These are phyloP conservation scores for Cordyceps pruinosa DNA, from an alignment of 2,329 filamentous ascomycete species.

Conservation along the genomic window DNA sequence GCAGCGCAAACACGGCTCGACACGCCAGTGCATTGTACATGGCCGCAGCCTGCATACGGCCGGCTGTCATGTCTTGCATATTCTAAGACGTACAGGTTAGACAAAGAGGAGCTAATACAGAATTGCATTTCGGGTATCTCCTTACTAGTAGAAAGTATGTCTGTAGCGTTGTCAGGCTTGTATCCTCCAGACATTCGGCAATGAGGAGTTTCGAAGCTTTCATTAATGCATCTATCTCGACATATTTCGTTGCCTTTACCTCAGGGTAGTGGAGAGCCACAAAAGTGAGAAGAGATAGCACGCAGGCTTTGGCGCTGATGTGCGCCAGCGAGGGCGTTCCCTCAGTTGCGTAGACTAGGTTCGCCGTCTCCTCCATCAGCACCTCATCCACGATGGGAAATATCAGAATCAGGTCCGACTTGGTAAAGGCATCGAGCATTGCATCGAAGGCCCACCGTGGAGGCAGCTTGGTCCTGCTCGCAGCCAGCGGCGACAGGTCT, in stretches of 20 bases:
- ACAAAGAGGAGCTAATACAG: background rate
- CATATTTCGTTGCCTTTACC: slow-evolving; percentile 4
- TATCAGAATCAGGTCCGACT: slow-evolving; percentile 32
- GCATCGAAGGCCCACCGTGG: slow-evolving; percentile 22
- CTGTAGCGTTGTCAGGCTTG: slow-evolving; percentile 37
- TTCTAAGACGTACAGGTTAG: slow-evolving; percentile 21
- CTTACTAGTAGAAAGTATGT: slow-evolving; percentile 42
- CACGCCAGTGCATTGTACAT: slow-evolving; percentile 39
- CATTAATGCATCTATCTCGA: slow-evolving; percentile 36
- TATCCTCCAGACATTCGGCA: slow-evolving; percentile 35
- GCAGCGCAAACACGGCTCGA: slow-evolving; percentile 42
- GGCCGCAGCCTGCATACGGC: slow-evolving; percentile 38
- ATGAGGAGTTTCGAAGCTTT: slow-evolving; percentile 36
- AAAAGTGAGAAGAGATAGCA: slow-evolving; percentile 42
- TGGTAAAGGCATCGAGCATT: slow-evolving; percentile 18
- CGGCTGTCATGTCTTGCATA: slow-evolving; percentile 37
- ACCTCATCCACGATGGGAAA: slow-evolving; percentile 43
- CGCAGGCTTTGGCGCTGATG: slow-evolving; percentile 36
- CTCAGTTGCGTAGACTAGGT: slow-evolving; percentile 33
- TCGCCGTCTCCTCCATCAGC: slow-evolving; percentile 40
- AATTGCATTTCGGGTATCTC: background rate
- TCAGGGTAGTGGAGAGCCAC: slow-evolving; percentile 20
- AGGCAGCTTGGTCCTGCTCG: slow-evolving; percentile 27
- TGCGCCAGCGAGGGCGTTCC: slow-evolving; percentile 19
- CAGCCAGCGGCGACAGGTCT: slow-evolving; percentile 11